Percentiles rank a stretch among this genome's conserved stretches.
Conservation (phyloP, 306 rosid species). For the Notholithocarpus densiflorus region DNA sequence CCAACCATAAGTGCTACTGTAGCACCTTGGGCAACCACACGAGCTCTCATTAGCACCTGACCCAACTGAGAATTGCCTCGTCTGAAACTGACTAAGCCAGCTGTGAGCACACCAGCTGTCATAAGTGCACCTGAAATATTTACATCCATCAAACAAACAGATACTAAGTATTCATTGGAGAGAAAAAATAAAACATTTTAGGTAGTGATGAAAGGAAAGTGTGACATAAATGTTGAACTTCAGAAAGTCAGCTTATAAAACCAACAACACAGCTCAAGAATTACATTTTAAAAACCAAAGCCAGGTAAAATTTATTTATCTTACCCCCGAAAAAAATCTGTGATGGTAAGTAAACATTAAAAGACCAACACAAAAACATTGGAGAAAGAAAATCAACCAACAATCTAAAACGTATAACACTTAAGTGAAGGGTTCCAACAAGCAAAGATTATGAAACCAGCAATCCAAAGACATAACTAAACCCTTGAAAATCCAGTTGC, state of each 20-base stretch:
- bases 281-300: too few species aligned
- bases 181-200: not conserved
- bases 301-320: too few species aligned
- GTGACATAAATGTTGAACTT: not conserved
- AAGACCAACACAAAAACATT: too few species aligned
- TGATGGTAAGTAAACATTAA: too few species aligned
- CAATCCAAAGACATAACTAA: too few species aligned
- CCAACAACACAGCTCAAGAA: too few species aligned
- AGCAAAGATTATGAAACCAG: too few species aligned
- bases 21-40: slow-evolving; percentile 86
- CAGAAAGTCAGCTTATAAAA: not conserved
- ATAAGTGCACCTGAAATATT: slow-evolving; percentile 64
- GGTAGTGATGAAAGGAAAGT: not conserved
- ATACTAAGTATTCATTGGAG: not conserved
- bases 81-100: slow-evolving; percentile 81
- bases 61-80: slow-evolving; percentile 83
- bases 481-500: too few species aligned
- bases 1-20: slow-evolving; percentile 94
- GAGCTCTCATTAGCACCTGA: slow-evolving; percentile 91
- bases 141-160: not conserved
- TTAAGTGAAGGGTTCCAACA: too few species aligned
- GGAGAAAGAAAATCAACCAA: too few species aligned
- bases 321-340: too few species aligned
- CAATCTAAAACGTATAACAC: too few species aligned
- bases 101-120: slow-evolving; percentile 87